A percentile compares a stretch with the other conserved stretches of the same genome.
Conservation (phyloP, 2,329 filamentous ascomycete species). For the Cercospora sesami region DNA sequence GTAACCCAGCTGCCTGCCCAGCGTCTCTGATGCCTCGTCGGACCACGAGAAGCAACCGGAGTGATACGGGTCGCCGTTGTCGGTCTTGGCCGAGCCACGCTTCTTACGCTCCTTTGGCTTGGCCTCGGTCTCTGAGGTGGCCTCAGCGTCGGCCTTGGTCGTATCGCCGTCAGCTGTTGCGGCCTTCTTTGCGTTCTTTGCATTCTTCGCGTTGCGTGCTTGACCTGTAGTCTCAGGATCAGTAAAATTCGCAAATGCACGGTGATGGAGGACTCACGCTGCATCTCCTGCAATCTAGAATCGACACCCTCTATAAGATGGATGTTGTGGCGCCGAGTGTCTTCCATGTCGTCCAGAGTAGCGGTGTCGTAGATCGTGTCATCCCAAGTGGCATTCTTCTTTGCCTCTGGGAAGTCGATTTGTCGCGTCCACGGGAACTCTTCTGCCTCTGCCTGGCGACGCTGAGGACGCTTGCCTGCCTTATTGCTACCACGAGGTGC, state of each 20-base stretch:
- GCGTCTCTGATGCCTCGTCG: constrained; percentile 21
- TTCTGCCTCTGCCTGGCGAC: constrained; percentile 30
- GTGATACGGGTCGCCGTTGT: constrained; percentile 34
- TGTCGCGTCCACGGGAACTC: constrained; percentile 39
- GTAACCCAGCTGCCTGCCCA: too few relatives aligned
- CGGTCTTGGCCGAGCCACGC: constrained; percentile 23
- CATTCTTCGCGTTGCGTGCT: constrained; percentile 29
- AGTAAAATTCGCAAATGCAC: constrained; percentile 2
- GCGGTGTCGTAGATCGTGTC: constrained; percentile 33
- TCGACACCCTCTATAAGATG: constrained; percentile 32
- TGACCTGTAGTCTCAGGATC: constrained; percentile 18
- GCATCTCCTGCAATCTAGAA: constrained; percentile 31
- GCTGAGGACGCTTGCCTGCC: constrained; percentile 26
- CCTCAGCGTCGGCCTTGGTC: constrained; percentile 16
- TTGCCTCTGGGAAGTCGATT: constrained; percentile 33
- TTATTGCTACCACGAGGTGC: constrained; percentile 11
- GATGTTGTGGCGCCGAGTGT: constrained; percentile 30
- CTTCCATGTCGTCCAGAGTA: constrained; percentile 32
- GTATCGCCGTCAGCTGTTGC: not conserved
- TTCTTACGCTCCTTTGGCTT: constrained; percentile 30
- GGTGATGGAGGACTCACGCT: constrained; percentile 28
- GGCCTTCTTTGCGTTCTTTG: constrained; percentile 25
- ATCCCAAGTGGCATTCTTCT: constrained; percentile 35
- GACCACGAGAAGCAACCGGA: constrained; percentile 37
- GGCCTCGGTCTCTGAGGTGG: constrained; percentile 20